Evolutionary conservation across 2,329 filamentous ascomycete species (phyloP).

Genomic region (Colletotrichum sp.): DNA sequence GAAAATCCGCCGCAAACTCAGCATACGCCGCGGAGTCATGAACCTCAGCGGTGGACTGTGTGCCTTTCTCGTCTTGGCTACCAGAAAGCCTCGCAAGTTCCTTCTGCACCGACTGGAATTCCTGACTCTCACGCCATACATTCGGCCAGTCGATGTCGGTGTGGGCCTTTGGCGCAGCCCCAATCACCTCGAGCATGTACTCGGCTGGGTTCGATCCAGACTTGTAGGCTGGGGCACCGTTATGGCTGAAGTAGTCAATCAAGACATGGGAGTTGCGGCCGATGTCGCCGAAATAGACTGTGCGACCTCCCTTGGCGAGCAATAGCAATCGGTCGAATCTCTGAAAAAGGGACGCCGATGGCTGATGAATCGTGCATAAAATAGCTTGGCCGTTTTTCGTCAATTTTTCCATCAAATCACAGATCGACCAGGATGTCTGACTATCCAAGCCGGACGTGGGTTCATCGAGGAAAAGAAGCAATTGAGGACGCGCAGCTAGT

Average conservation of each 20-base stretch:
- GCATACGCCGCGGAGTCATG: not conserved
- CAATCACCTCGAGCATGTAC: slow-evolving; percentile 41
- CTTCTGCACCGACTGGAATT: slow-evolving; percentile 30
- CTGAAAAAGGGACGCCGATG: slow-evolving; percentile 19
- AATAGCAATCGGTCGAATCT: slow-evolving; percentile 21
- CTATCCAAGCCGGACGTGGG: slow-evolving; percentile 79
- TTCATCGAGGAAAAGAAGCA: slow-evolving; percentile 79
- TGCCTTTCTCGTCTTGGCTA: slow-evolving; percentile 2
- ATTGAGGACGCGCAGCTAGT: slow-evolving; percentile 74
- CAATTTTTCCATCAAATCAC: slow-evolving; percentile 71
- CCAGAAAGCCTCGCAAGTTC: not conserved
- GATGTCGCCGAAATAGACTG: slow-evolving; percentile 60
- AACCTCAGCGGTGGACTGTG: not conserved
- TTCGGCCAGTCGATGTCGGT: slow-evolving; percentile 53
- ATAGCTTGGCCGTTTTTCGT: slow-evolving; percentile 54
- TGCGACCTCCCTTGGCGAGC: slow-evolving; percentile 29
- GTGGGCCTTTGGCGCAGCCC: slow-evolving; percentile 46
- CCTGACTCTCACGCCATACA: slow-evolving; percentile 48
- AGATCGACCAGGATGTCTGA: slow-evolving; percentile 78
- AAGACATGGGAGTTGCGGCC: slow-evolving; percentile 52
- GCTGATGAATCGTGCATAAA: slow-evolving; percentile 25
- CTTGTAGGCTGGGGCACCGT: slow-evolving; percentile 53
- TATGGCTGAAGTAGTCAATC: slow-evolving; percentile 56
- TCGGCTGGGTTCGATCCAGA: slow-evolving; percentile 57
- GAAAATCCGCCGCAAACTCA: slow-evolving; percentile 70